phyloP scores from a whole-genome alignment of 139 green algal species.

The Mychonastes homosphaera region DNA sequence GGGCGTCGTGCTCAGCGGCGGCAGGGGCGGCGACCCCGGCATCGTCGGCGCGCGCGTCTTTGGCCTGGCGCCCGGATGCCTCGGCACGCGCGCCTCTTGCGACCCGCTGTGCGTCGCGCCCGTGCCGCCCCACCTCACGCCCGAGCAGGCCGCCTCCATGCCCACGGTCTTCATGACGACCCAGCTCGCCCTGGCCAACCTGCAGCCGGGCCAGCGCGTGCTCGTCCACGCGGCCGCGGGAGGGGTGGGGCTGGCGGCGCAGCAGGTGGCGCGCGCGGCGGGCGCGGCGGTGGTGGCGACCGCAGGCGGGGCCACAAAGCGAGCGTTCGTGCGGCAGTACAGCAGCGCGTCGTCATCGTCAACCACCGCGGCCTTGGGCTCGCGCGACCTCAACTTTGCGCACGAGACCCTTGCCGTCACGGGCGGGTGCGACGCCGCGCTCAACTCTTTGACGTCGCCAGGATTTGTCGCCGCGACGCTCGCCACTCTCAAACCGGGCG shows the following conservation, averaged over 20 bases:
- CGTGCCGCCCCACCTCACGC: slow-evolving; percentile 49
- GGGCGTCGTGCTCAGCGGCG: slow-evolving; percentile 40
- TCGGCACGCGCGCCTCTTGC: slow-evolving; percentile 51
- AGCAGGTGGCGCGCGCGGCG: slow-evolving; percentile 38
- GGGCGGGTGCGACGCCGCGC: slow-evolving; percentile 42
- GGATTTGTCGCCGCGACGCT: slow-evolving; percentile 62
- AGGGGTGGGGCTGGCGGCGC: slow-evolving; percentile 62
- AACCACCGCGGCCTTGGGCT: no score
- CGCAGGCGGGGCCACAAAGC: slow-evolving; percentile 59
- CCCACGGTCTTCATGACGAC: slow-evolving; percentile 77
- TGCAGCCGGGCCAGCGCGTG: slow-evolving; percentile 29
- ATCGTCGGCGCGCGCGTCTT: slow-evolving; percentile 52
- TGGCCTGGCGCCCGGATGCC: slow-evolving; percentile 58
- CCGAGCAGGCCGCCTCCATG: slow-evolving; percentile 58
- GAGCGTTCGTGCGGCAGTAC: slow-evolving; percentile 50
- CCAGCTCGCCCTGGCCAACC: slow-evolving; percentile 37
- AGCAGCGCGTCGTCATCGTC: no score
- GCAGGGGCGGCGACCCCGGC: neutral
- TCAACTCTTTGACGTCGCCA: slow-evolving; percentile 76
- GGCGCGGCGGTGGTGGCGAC: slow-evolving; percentile 43
- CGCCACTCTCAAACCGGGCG: slow-evolving; percentile 39
- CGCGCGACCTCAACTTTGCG: slow-evolving; percentile 53
- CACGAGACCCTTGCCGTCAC: slow-evolving; percentile 31
- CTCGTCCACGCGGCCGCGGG: slow-evolving; percentile 65
- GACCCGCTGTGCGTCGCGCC: slow-evolving; percentile 36